A percentile compares a stretch with the other conserved stretches of the same genome.
Conservation (phyloP, 306 rosid genomes). For the Prunus padus region DNA sequence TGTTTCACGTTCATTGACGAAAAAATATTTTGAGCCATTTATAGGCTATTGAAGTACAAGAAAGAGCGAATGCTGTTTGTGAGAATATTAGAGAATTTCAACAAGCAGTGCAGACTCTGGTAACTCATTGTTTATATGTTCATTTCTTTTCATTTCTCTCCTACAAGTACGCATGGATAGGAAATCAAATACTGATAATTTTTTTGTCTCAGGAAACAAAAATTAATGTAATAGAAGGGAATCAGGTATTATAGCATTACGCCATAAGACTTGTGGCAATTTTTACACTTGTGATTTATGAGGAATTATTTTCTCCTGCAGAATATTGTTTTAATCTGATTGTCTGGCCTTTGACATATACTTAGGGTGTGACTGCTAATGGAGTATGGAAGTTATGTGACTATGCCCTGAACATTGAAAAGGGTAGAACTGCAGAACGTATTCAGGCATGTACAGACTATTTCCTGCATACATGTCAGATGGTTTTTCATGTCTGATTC, state of each 20-base stretch:
- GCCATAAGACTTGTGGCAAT: background rate
- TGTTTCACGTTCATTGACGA: background rate
- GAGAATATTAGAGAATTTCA: conserved; percentile 48
- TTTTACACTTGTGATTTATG: background rate
- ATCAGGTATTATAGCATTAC: conserved; percentile 56
- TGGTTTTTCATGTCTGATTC: background rate
- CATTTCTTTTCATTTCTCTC: conserved; percentile 2
- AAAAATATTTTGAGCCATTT: conserved; percentile 18
- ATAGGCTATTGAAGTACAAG: conserved; percentile 59
- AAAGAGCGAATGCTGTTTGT: conserved; percentile 39
- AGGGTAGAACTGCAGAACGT: conserved; percentile 40
- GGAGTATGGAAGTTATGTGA: conserved; percentile 61
- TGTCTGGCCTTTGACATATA: conserved; percentile 25
- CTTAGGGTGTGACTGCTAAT: conserved; percentile 50
- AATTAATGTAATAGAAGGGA: conserved; percentile 66
- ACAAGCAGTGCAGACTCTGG: conserved; percentile 57
- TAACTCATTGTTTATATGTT: conserved; percentile 32
- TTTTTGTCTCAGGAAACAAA: conserved; percentile 55
- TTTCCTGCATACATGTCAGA: background rate
- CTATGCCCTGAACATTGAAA: conserved; percentile 44
- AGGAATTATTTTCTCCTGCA: background rate
- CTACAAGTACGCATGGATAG: conserved; percentile 8
- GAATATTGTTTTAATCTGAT: conserved; percentile 22
- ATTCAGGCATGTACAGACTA: conserved; percentile 53
- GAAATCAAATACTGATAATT: conserved; percentile 26